A percentile compares a stretch with the other conserved stretches of the same genome.
These are phyloP conservation scores for Termitomyces sp. DNA, from an alignment of 768 basidiomycete genomes.

Conservation along the genomic window DNA sequence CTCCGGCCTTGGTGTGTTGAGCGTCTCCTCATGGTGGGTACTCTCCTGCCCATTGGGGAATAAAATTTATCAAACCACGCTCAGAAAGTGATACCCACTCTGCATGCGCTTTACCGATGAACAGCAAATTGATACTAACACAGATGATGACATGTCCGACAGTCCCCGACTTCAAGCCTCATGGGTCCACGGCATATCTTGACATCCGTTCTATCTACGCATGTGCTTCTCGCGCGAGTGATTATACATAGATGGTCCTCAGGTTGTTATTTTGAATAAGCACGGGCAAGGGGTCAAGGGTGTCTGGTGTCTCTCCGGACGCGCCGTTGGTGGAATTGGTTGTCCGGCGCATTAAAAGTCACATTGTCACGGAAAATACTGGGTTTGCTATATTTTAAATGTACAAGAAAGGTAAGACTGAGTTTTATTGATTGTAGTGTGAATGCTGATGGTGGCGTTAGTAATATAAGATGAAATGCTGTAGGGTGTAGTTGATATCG, in stretches of 20 bases:
- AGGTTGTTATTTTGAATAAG: neutral
- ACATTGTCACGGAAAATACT: conserved; percentile 5
- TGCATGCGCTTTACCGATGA: neutral
- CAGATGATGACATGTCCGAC: neutral
- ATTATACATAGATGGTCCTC: conserved; percentile 3
- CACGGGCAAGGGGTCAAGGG: conserved; percentile 10
- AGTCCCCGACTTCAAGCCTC: neutral
- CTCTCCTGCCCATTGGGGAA: conserved; percentile 5
- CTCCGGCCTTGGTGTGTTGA: neutral
- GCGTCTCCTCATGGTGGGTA: neutral
- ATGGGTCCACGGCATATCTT: neutral
- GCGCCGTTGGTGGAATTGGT: neutral
- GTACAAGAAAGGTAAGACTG: neutral
- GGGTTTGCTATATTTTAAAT: too few species aligned
- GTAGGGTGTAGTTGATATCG: neutral
- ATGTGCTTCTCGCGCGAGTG: neutral
- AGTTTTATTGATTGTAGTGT: neutral
- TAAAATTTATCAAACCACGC: neutral
- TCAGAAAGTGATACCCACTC: neutral
- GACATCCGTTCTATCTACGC: neutral
- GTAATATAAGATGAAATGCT: neutral
- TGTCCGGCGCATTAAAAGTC: conserved; percentile 5
- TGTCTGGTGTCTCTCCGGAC: conserved; percentile 15
- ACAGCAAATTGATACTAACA: conserved; percentile 3
- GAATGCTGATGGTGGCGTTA: conserved; percentile 1